Evolutionary conservation across 2,329 filamentous ascomycete species (phyloP).

Genomic region (Cercospora citrullina): DNA sequence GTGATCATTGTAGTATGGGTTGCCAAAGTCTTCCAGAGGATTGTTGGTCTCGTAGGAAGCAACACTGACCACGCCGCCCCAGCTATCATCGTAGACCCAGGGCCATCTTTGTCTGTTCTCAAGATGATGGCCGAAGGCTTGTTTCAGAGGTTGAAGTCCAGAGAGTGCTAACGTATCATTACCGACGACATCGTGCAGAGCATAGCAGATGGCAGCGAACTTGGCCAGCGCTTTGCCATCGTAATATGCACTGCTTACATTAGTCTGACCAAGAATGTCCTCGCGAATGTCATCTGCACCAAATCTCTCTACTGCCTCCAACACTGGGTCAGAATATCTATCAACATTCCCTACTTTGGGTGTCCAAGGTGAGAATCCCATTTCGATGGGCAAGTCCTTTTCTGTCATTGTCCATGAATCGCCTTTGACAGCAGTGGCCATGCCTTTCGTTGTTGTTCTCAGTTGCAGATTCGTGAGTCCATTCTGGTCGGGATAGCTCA

Average conservation of each 20-base stretch:
- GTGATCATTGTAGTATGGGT: slow-evolving; percentile 74
- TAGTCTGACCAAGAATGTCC: slow-evolving; percentile 69
- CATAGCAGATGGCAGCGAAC: slow-evolving; percentile 49
- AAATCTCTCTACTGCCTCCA: slow-evolving; percentile 56
- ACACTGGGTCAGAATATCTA: not conserved
- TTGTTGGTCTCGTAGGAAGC: slow-evolving; percentile 77
- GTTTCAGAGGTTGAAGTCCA: slow-evolving; percentile 53
- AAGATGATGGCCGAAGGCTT: slow-evolving; percentile 51
- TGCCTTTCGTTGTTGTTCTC: slow-evolving; percentile 81
- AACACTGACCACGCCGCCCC: slow-evolving; percentile 79
- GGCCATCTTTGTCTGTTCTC: slow-evolving; percentile 47
- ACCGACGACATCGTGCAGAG: slow-evolving; percentile 56
- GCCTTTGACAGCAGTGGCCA: slow-evolving; percentile 69
- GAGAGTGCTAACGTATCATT: slow-evolving; percentile 45
- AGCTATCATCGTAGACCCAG: slow-evolving; percentile 58
- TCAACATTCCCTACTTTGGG: slow-evolving; percentile 45
- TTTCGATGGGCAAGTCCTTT: slow-evolving; percentile 65
- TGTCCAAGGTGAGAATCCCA: slow-evolving; percentile 80
- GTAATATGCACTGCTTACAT: slow-evolving; percentile 88
- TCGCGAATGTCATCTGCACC: slow-evolving; percentile 69
- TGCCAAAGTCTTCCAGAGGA: slow-evolving; percentile 78
- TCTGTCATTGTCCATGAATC: slow-evolving; percentile 79
- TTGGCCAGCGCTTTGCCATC: slow-evolving; percentile 64
- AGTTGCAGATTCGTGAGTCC: slow-evolving; percentile 58
- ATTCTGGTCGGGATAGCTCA: slow-evolving; percentile 59